These are phyloP conservation scores for Marasmius sp. DNA, from an alignment of 1,284 basidiomycete genomes.

Conservation along the genomic window DNA sequence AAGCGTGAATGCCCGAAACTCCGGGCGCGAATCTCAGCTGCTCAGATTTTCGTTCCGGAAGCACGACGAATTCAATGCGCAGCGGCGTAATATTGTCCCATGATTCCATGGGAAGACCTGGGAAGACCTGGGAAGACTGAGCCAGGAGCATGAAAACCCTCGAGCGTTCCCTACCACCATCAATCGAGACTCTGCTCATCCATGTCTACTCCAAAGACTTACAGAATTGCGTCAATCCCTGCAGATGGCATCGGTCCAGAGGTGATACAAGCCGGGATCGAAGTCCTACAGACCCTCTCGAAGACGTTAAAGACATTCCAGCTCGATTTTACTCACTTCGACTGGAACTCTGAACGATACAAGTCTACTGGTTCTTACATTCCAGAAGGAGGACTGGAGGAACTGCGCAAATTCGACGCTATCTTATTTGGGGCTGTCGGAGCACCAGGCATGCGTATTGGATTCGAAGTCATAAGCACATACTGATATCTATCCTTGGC, in stretches of 20 bases:
- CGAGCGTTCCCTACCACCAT: no score
- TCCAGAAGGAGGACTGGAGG: slow-evolving; percentile 34
- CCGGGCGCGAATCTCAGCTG: no score
- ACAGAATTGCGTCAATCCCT: slow-evolving; percentile 54
- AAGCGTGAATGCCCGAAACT: no score
- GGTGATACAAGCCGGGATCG: slow-evolving; percentile 9
- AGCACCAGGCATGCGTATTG: slow-evolving; percentile 18
- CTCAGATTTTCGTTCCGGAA: no score
- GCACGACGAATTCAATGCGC: no score
- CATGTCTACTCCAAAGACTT: slow-evolving; percentile 15
- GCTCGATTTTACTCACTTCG: slow-evolving; percentile 35
- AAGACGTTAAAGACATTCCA: slow-evolving; percentile 24
- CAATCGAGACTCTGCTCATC: no score
- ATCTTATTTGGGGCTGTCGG: slow-evolving; percentile 23
- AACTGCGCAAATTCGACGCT: slow-evolving; percentile 33
- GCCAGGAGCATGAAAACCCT: no score
- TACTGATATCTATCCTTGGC: slow-evolving; percentile 23
- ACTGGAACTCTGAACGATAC: slow-evolving; percentile 34
- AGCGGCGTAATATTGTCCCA: no score
- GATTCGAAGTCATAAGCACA: not conserved
- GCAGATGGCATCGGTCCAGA: slow-evolving; percentile 55
- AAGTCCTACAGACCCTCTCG: slow-evolving; percentile 21
- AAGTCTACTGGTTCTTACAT: slow-evolving; percentile 33
- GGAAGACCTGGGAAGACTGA: no score
- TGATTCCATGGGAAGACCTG: no score